A percentile compares a stretch with the other conserved stretches of the same genome.
These are phyloP conservation scores for Scedosporium aurantiacum DNA, from an alignment of 2,329 filamentous ascomycete species.

Conservation along the genomic window DNA sequence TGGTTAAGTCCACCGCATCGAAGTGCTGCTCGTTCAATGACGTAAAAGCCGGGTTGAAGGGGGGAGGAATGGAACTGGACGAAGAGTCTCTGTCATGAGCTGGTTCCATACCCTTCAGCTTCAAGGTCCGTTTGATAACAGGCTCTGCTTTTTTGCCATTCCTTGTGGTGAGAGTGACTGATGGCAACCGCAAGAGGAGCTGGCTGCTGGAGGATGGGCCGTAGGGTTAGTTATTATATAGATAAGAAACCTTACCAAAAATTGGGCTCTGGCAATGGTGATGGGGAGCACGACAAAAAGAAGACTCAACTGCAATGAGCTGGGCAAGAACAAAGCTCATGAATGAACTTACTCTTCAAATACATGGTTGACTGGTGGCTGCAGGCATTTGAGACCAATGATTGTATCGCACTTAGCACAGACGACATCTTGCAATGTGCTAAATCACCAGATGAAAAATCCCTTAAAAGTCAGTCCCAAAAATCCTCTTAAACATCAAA, in stretches of 20 bases:
- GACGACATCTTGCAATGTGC: slow-evolving; percentile 24
- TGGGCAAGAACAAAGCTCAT: neutral
- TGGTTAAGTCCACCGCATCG: slow-evolving; percentile 13
- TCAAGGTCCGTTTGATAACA: slow-evolving; percentile 21
- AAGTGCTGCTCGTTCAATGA: slow-evolving; percentile 1
- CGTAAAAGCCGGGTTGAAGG: neutral
- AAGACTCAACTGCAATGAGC: neutral
- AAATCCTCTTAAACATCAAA: too few species aligned
- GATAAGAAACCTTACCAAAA: too few species aligned
- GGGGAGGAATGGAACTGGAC: neutral
- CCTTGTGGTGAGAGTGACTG: slow-evolving; percentile 16
- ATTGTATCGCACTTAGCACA: slow-evolving; percentile 20
- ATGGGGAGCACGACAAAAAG: neutral
- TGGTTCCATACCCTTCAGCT: slow-evolving; percentile 15
- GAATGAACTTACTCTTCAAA: slow-evolving; percentile 22
- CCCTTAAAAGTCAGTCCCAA: too few species aligned
- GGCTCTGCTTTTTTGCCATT: neutral
- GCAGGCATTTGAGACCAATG: slow-evolving; percentile 24
- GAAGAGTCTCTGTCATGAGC: neutral
- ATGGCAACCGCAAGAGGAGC: slow-evolving; percentile 21
- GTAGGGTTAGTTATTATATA: neutral
- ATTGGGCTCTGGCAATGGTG: too few species aligned
- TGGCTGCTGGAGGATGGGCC: slow-evolving; percentile 20
- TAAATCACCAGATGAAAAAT: slow-evolving; percentile 10
- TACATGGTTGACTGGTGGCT: slow-evolving; percentile 24